Evolutionary conservation across 164 flowering plant species (phyloP).

Genomic region (Annona cherimola): DNA sequence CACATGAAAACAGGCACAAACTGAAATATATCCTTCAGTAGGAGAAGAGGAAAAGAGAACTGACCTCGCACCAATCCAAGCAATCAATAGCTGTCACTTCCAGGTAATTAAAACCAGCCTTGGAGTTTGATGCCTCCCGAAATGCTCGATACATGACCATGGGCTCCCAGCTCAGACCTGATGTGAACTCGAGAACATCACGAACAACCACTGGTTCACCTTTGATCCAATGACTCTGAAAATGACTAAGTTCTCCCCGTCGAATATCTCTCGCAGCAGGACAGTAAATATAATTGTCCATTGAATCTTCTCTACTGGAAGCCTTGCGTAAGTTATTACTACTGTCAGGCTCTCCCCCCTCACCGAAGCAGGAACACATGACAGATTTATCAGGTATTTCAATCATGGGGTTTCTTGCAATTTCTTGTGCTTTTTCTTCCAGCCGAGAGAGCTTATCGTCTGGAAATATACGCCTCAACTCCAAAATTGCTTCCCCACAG

Average conservation of each 20-base stretch:
- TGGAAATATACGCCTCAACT: slow-evolving; percentile 4
- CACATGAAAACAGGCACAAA: too few species aligned
- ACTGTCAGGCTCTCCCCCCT: slow-evolving; percentile 13
- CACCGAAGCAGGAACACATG: slow-evolving; percentile 34
- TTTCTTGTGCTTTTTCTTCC: slow-evolving; percentile 40
- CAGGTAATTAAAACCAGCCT: slow-evolving; percentile 20
- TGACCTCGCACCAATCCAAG: slow-evolving; percentile 71
- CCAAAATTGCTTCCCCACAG: slow-evolving; percentile 1
- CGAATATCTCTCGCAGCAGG: slow-evolving; percentile 50
- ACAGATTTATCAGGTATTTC: slow-evolving; percentile 11
- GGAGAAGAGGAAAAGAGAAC: slow-evolving; percentile 3
- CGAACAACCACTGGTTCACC: slow-evolving; percentile 87
- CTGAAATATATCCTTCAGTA: too few species aligned
- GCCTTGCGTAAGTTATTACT: slow-evolving; percentile 33
- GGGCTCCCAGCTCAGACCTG: slow-evolving; percentile 94
- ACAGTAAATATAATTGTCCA: slow-evolving; percentile 61
- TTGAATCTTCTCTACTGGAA: slow-evolving; percentile 49
- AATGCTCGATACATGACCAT: slow-evolving; percentile 94
- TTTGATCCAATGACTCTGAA: slow-evolving; percentile 71
- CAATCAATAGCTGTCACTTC: slow-evolving; percentile 61
- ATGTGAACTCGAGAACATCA: slow-evolving; percentile 52
- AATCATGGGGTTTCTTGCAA: slow-evolving; percentile 9
- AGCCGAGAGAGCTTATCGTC: slow-evolving; percentile 28
- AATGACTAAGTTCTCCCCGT: slow-evolving; percentile 52
- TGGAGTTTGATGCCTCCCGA: slow-evolving; percentile 42